A percentile compares a stretch with the other conserved stretches of the same genome.
phyloP scores from a whole-genome alignment of 78 protist genomes.

The Tieghemostelium lacteum region DNA sequence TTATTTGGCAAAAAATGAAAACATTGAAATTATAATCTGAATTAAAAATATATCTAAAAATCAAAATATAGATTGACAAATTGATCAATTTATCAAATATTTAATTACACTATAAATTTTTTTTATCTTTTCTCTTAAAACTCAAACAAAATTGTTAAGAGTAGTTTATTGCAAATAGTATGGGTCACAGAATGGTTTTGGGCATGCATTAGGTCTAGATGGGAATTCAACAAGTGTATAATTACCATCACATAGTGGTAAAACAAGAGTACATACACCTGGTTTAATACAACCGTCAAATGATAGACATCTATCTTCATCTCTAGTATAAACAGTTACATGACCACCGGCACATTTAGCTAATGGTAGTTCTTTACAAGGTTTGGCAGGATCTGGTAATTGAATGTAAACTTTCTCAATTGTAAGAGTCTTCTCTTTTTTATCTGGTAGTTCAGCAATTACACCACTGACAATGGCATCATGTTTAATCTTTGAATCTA shows the following conservation, averaged over 20 bases:
- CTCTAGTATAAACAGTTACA: not conserved
- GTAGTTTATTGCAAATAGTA: too few relatives aligned
- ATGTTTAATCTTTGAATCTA: not conserved
- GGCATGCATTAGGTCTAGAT: slow-evolving; percentile 44
- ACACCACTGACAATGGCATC: not conserved
- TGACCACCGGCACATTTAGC: not conserved
- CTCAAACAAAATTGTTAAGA: too few relatives aligned
- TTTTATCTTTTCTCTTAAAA: too few relatives aligned
- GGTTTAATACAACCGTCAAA: slow-evolving; percentile 2
- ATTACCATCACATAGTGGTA: slow-evolving; percentile 19
- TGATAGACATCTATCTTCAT: not conserved
- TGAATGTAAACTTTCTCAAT: not conserved
- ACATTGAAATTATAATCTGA: too few relatives aligned
- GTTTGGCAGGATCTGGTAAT: not conserved
- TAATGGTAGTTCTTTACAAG: not conserved
- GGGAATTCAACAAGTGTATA: slow-evolving; percentile 1
- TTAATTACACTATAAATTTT: too few relatives aligned
- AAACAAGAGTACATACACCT: slow-evolving; percentile 1
- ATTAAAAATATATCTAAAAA: too few relatives aligned
- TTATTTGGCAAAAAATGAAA: too few relatives aligned
- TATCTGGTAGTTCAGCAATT: not conserved
- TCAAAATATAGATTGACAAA: too few relatives aligned
- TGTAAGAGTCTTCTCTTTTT: not conserved
- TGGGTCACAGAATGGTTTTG: slow-evolving; percentile 43
- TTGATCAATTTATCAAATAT: too few relatives aligned